phyloP scores from a whole-genome alignment of 2,329 filamentous ascomycete species.

The Epichloe sp. region DNA sequence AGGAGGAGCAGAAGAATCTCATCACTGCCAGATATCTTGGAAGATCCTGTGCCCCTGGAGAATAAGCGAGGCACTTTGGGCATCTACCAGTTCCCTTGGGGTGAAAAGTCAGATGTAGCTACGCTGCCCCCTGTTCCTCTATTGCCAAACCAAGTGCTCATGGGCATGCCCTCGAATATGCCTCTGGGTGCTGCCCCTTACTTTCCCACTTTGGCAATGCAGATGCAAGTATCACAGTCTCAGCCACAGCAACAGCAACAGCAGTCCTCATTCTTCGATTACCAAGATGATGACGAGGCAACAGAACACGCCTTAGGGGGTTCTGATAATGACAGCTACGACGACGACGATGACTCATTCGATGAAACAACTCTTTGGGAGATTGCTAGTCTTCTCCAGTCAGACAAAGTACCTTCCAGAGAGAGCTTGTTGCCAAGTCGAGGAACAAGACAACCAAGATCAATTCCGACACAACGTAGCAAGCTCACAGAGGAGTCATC shows the following conservation, averaged over 20 bases:
- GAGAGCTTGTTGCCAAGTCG: constrained; percentile 34
- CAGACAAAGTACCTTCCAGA: constrained; percentile 37
- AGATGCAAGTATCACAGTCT: constrained; percentile 3
- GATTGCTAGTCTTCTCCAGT: constrained; percentile 45
- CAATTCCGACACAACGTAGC: neutral
- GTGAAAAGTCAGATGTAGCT: constrained; percentile 46
- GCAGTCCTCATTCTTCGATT: constrained; percentile 44
- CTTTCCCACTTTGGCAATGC: constrained; percentile 3
- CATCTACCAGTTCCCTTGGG: constrained; percentile 55
- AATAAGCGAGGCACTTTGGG: constrained; percentile 46
- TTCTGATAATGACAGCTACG: constrained; percentile 12
- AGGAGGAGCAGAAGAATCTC: constrained; percentile 44
- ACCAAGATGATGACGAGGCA: constrained; percentile 41
- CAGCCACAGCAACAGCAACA: constrained; percentile 27
- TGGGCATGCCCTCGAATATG: constrained; percentile 41
- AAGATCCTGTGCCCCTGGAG: constrained; percentile 45
- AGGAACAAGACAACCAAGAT: neutral
- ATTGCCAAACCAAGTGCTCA: constrained; percentile 10
- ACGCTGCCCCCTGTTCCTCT: constrained; percentile 20
- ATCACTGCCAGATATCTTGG: constrained; percentile 47
- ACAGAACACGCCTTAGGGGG: constrained; percentile 12
- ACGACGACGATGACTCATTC: constrained; percentile 28
- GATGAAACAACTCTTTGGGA: constrained; percentile 52
- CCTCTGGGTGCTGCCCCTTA: constrained; percentile 9
- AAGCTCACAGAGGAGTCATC: neutral